Evolutionary conservation across 2,329 filamentous ascomycete genomes (phyloP), one percentile per base, ranked within the genome.

Genomic region (Cladosporium sp.): DNA sequence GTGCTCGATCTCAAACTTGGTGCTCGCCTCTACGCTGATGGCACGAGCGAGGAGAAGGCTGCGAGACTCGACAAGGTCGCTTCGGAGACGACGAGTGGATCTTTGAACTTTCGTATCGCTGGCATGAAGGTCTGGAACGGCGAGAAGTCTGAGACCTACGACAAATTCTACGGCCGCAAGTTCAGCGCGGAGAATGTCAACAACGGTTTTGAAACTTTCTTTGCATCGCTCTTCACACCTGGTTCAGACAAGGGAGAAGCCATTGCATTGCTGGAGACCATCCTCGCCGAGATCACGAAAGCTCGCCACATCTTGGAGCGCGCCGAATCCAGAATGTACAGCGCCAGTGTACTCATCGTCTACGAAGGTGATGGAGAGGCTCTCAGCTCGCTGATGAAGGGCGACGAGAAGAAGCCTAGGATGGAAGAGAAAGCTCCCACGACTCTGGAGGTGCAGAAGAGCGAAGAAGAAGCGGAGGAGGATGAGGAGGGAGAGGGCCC

Each of bases 1-100:
- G 91, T 99, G 7, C 78, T 99, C 58, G 94, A 99, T 70, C 83
- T 96, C 63, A 99, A 99, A 76, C 83, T 99, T 19, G 94, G 94
- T 42, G 82, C 86, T 50, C 83, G 90, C 32, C 77, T 99, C 5
- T 97, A 91, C 88, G 93, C 90, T 13, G 90, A 96, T 36, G 78
- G 78, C 60, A 82, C 85, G 3, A 35, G 24, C 12, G 78, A 79
- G 22, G 78, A 80, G 28, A 88, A 88, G 70, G 75, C 83, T 15
- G 77, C 73, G 22, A 77, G 82, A 52, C 72, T 88, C 22, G 85
- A 87, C 66, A 78, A 80, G 37, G 82, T 87, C 17, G 77, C 82
- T 4, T 73, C 76, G 15, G 77, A 80, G 62, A 86, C 84, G 2
- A 88, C 85, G 1, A 84, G 79, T 62, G 76, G 78, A 4, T 79